Base-by-base conservation (phyloP, 306 rosid species). In the Acacia confusa region DNA sequence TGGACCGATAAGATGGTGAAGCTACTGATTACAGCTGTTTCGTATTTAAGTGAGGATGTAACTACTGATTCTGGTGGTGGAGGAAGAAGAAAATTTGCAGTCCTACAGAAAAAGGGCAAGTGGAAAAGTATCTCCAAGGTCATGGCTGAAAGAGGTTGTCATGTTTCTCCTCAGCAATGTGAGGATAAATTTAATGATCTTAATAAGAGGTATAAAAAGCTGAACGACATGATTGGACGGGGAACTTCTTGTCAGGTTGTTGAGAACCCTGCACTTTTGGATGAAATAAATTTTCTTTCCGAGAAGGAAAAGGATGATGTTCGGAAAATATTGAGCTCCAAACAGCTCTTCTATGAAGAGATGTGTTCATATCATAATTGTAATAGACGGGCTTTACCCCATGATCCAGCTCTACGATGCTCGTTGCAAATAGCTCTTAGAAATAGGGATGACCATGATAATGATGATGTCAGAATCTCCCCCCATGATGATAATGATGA, bases 151-250 rank as follows among this genome's bases (percentile, higher is more conserved):
- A 94, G 98, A 87, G 88, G 94, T 79, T 85, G 71, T 85, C 94
- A 87, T 82, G 98, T 94, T 74, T 94, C 98, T 3, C 98, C 98
- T 6, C 98, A 94, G 91, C 97, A 94, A 79, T 94, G 98, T 53
- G 98, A 94, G 95, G 98, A 92, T 84, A 94, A 94, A 65, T 92
- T 94, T 77, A 94, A 94, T 81, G 98, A 94, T 81, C 98, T 92
- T 64, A 92, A 92, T 84, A 94, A 94, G 89, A 90, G 98, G 87
- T 94, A 94, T 75, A 92, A 94, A 84, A 91, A 85, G 74, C 97
- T 94, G 47, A 91, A 92, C 65, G 98, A 94, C 69, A 89, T 94
- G 89, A 84, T 94, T 38, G 98, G 98, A 78, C 85, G 97, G 87
- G 98, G 98, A 60, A 94, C 95, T 72, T 92, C 97, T 82, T 94